Evolutionary conservation across 768 basidiomycete genomes (phyloP).

Genomic region (Amanita fuliginea): DNA sequence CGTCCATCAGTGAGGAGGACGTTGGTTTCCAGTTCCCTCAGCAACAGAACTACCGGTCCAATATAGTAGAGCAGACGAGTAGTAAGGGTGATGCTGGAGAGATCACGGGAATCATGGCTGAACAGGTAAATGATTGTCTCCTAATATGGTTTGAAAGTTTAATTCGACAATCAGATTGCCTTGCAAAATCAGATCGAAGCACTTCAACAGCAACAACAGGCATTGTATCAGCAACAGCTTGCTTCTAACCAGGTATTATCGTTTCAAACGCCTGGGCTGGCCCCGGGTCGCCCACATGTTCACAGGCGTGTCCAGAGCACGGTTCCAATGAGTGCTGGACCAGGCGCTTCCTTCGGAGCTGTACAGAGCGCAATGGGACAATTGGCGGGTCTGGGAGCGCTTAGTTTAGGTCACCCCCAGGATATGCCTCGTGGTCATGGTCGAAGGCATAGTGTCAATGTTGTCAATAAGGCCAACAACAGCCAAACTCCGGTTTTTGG

Average conservation of each 20-base stretch:
- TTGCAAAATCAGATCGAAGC: constrained; percentile 86
- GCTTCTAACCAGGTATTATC: constrained; percentile 81
- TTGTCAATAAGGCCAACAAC: constrained; percentile 61
- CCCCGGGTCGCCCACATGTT: constrained; percentile 38
- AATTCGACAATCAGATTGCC: constrained; percentile 48
- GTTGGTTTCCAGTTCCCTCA: constrained; percentile 77
- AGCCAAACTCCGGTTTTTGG: constrained; percentile 41
- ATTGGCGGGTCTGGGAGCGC: constrained; percentile 41
- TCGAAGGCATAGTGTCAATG: constrained; percentile 84
- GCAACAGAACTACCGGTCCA: constrained; percentile 24
- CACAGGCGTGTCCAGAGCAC: constrained; percentile 87
- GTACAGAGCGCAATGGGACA: constrained; percentile 56
- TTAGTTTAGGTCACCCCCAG: constrained; percentile 48
- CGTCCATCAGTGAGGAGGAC: constrained; percentile 75
- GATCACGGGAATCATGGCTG: constrained; percentile 86
- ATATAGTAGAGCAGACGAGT: constrained; percentile 25
- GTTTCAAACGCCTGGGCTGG: constrained; percentile 67
- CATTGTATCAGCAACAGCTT: constrained; percentile 81
- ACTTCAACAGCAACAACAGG: constrained; percentile 84
- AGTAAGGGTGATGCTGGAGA: constrained; percentile 63
- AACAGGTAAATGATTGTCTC: constrained; percentile 61
- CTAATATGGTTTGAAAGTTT: background rate
- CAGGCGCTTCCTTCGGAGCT: constrained; percentile 31
- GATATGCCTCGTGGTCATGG: constrained; percentile 77
- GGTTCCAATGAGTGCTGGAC: constrained; percentile 45